Evolutionary conservation across 306 rosid genomes (phyloP).

Genomic region (Vigna hirtella): DNA sequence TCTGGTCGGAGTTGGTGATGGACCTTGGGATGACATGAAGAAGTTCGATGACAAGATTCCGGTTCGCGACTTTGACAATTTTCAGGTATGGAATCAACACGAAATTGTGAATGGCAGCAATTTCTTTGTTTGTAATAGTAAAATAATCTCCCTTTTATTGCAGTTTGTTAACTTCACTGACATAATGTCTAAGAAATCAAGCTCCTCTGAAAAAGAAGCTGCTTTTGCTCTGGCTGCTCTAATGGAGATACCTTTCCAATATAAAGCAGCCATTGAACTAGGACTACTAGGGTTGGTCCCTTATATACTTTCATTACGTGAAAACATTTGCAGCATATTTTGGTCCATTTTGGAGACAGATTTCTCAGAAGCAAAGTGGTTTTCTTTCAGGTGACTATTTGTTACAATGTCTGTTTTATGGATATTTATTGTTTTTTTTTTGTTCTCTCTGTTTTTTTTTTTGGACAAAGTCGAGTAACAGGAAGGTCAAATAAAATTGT

Average conservation of each 20-base stretch:
- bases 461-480: conserved; percentile 55
- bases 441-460: not conserved
- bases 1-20: conserved; percentile 92
- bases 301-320: conserved; percentile 7
- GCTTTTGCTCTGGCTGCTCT: conserved; percentile 93
- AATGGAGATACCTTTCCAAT: conserved; percentile 92
- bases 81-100: conserved; percentile 59
- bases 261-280: conserved; percentile 70
- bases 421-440: not conserved
- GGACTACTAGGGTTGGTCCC: conserved; percentile 69
- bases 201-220: conserved; percentile 67
- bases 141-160: conserved; percentile 24
- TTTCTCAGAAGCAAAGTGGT: conserved; percentile 23
- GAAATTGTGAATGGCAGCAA: conserved; percentile 26
- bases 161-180: conserved; percentile 88
- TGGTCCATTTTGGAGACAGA: not conserved
- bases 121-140: conserved; percentile 20
- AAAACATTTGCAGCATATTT: not conserved
- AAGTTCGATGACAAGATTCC: conserved; percentile 90
- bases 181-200: conserved; percentile 57
- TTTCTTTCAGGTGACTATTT: conserved; percentile 26
- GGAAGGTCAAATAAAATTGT: conserved; percentile 65
- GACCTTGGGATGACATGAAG: conserved; percentile 95
- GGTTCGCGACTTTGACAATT: conserved; percentile 78
- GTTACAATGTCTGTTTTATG: conserved; percentile 13